A percentile compares a stretch with the other conserved stretches of the same genome.
Evolutionary conservation across 805 yeast genomes (phyloP).

Genomic region (Wickerhamiella lipophila): DNA sequence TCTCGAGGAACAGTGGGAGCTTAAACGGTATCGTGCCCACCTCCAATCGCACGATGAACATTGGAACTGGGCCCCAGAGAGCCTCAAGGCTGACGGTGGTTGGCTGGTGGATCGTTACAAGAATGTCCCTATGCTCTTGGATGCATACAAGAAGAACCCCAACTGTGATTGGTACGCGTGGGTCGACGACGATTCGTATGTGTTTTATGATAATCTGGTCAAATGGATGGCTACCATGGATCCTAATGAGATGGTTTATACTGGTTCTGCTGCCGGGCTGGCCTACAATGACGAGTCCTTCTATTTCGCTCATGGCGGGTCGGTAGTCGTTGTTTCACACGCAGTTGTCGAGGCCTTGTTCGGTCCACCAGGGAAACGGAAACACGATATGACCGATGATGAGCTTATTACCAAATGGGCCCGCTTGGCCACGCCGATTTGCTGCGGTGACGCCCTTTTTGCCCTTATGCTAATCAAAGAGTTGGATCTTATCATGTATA

Average conservation of each 20-base stretch:
- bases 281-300: slow-evolving; percentile 6
- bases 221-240: slow-evolving; percentile 22
- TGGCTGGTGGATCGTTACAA: slow-evolving; percentile 31
- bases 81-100: slow-evolving; percentile 18
- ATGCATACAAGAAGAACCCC: slow-evolving; percentile 27
- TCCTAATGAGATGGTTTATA: slow-evolving; percentile 24
- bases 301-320: slow-evolving; percentile 32
- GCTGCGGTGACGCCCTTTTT: slow-evolving; percentile 31
- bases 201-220: slow-evolving; percentile 25
- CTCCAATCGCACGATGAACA: slow-evolving; percentile 17
- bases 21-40: slow-evolving; percentile 16
- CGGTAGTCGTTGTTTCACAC: slow-evolving; percentile 28
- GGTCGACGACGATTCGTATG: slow-evolving; percentile 30
- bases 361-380: slow-evolving; percentile 20
- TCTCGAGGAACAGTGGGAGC: slow-evolving; percentile 18
- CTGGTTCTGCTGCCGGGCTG: slow-evolving; percentile 22
- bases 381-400: slow-evolving; percentile 6
- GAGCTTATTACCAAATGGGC: slow-evolving; percentile 18
- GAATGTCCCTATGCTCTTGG: slow-evolving; percentile 29
- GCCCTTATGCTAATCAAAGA: slow-evolving; percentile 24
- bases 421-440: slow-evolving; percentile 18
- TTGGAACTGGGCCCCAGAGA: slow-evolving; percentile 16
- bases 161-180: slow-evolving; percentile 29
- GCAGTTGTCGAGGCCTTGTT: slow-evolving; percentile 25
- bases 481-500: slow-evolving; percentile 16